Conservation (phyloP, 1,284 basidiomycete genomes). For the Volvariella volvacea region DNA sequence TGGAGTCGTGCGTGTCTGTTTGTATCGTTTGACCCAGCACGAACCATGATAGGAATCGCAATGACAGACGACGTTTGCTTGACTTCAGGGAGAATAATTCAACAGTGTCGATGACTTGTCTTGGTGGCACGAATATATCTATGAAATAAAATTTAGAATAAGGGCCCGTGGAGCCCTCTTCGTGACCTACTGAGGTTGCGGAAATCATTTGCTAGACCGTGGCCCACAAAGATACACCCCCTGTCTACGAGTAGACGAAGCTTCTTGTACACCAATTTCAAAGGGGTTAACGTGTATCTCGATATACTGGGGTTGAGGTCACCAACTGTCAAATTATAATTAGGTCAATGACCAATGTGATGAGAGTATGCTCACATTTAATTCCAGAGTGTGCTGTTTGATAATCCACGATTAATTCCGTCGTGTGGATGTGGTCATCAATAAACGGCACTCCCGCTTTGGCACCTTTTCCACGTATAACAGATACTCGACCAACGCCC, state of each 20-base stretch:
- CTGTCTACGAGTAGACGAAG: conserved; percentile 90
- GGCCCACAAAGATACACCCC: conserved; percentile 96
- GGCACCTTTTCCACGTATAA: conserved; percentile 79
- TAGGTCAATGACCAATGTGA: neutral
- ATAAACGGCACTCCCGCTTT: conserved; percentile 88
- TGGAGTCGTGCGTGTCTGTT: conserved; percentile 91
- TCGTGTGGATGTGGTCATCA: conserved; percentile 96
- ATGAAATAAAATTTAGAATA: neutral
- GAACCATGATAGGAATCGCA: conserved; percentile 95
- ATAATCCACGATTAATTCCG: conserved; percentile 93
- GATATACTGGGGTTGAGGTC: conserved; percentile 87
- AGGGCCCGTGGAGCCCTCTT: conserved; percentile 3
- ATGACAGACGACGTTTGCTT: conserved; percentile 81
- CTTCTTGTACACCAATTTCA: conserved; percentile 98
- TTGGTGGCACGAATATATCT: conserved; percentile 95
- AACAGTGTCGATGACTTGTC: conserved; percentile 96
- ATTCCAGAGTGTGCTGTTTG: conserved; percentile 97
- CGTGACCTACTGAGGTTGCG: conserved; percentile 85
- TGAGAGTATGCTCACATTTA: conserved; percentile 53
- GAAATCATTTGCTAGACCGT: conserved; percentile 99
- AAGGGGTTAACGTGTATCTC: conserved; percentile 84
- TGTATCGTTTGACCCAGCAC: conserved; percentile 90
- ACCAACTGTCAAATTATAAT: conserved; percentile 50
- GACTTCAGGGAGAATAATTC: conserved; percentile 84
- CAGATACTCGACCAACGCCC: conserved; percentile 92